phyloP scores from a whole-genome alignment of 2,329 filamentous ascomycete species.

The Talaromyces funiculosus region DNA sequence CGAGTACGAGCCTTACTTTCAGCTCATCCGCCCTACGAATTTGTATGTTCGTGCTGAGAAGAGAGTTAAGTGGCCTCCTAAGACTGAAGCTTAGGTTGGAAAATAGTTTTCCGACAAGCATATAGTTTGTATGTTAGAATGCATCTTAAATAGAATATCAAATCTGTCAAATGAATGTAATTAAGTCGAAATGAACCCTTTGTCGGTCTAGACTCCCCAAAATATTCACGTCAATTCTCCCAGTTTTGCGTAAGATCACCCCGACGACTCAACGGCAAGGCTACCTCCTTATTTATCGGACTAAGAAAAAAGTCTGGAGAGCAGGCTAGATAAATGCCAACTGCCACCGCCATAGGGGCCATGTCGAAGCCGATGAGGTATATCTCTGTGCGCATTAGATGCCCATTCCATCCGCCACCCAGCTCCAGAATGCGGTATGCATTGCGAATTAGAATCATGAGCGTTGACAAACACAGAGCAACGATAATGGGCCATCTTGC shows the following conservation, averaged over 20 bases:
- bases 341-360: not conserved
- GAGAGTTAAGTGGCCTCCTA: conserved; percentile 45
- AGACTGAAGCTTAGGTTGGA: not conserved
- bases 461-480: not conserved
- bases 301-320: not conserved
- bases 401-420: not conserved
- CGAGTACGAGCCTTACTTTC: conserved; percentile 57
- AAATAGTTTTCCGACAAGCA: not conserved
- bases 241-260: not conserved
- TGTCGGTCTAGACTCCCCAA: too few species aligned
- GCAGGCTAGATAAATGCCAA: not conserved
- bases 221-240: too few species aligned
- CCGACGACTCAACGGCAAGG: not conserved
- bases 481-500: not conserved
- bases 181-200: too few species aligned
- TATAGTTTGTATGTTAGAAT: not conserved
- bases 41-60: conserved; percentile 49
- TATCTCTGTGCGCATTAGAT: not conserved
- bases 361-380: not conserved
- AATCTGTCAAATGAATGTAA: too few species aligned
- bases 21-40: conserved; percentile 53
- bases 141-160: not conserved
- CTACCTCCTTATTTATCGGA: not conserved
- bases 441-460: not conserved
- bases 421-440: not conserved